Percentiles rank a stretch among this genome's conserved stretches.
These are phyloP conservation scores for Colletotrichum orchidophilum DNA, from an alignment of 2,329 filamentous ascomycete species.

Conservation along the genomic window DNA sequence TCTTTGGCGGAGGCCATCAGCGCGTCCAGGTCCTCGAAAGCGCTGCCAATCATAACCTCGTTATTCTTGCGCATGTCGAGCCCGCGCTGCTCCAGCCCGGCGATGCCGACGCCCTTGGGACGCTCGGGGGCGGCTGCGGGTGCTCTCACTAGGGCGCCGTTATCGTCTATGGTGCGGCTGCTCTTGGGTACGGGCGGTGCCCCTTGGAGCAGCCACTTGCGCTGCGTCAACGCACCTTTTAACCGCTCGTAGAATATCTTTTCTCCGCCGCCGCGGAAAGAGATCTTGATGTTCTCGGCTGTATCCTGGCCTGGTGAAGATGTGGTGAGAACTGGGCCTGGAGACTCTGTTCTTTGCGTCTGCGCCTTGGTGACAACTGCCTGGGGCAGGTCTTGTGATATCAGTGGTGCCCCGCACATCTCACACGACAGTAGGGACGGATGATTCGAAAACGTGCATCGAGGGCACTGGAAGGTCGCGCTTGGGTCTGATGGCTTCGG, in stretches of 20 bases:
- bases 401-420: slow-evolving; percentile 84
- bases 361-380: slow-evolving; percentile 47
- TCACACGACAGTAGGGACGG: slow-evolving; percentile 87
- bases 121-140: slow-evolving; percentile 36
- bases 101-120: slow-evolving; percentile 83
- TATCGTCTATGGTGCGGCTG: slow-evolving; percentile 49
- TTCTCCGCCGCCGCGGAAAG: slow-evolving; percentile 88
- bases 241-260: slow-evolving; percentile 90
- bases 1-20: slow-evolving; percentile 98
- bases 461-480: slow-evolving; percentile 73
- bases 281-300: slow-evolving; percentile 85
- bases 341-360: slow-evolving; percentile 73
- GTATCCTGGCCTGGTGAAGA: slow-evolving; percentile 57
- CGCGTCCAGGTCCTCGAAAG: slow-evolving; percentile 95
- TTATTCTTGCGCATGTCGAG: slow-evolving; percentile 91
- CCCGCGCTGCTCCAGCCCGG: slow-evolving; percentile 87
- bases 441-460: slow-evolving; percentile 95
- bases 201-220: slow-evolving; percentile 93
- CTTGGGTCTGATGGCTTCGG: slow-evolving; percentile 41
- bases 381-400: slow-evolving; percentile 59
- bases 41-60: slow-evolving; percentile 88
- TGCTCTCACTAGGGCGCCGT: slow-evolving; percentile 42
- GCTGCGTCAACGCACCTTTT: slow-evolving; percentile 86
- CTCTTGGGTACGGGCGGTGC: slow-evolving; percentile 86
- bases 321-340: slow-evolving; percentile 72